Percentiles rank a stretch among this genome's conserved stretches.
phyloP scores from a whole-genome alignment of 163 green algal species.

The Scenedesmus sp. region DNA sequence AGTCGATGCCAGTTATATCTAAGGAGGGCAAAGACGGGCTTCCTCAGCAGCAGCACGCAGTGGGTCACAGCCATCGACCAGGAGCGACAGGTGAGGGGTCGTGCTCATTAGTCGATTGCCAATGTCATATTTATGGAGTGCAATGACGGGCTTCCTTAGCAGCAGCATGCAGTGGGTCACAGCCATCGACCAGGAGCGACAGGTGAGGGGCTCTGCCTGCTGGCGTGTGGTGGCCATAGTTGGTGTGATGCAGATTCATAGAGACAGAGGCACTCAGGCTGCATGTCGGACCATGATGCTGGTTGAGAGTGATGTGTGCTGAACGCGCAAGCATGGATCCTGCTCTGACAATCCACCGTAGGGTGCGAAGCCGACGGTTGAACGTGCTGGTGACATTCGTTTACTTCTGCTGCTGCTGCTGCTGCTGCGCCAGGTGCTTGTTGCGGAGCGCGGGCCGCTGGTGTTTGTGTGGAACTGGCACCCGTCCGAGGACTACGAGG shows the following conservation, averaged over 20 bases:
- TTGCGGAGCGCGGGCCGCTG: slow-evolving; percentile 93
- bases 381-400: neutral
- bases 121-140: neutral
- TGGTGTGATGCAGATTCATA: no score
- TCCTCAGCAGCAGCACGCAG: slow-evolving; percentile 63
- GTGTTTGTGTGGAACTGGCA: slow-evolving; percentile 98
- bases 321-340: no score
- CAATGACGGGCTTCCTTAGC: slow-evolving; percentile 56
- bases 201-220: slow-evolving; percentile 56
- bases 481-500: slow-evolving; percentile 74
- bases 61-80: slow-evolving; percentile 83
- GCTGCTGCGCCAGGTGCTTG: slow-evolving; percentile 81
- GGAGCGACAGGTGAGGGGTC: slow-evolving; percentile 65
- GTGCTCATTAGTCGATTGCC: neutral
- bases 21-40: slow-evolving; percentile 53
- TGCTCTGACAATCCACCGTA: neutral
- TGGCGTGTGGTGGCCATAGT: no score
- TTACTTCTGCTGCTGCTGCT: neutral
- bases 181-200: slow-evolving; percentile 75
- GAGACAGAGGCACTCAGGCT: no score
- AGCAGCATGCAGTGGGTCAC: slow-evolving; percentile 71
- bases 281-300: no score
- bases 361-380: neutral
- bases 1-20: neutral
- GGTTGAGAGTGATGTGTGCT: no score